Conservation (phyloP, 2,329 filamentous ascomycete species). For the Cercospora sp. region DNA sequence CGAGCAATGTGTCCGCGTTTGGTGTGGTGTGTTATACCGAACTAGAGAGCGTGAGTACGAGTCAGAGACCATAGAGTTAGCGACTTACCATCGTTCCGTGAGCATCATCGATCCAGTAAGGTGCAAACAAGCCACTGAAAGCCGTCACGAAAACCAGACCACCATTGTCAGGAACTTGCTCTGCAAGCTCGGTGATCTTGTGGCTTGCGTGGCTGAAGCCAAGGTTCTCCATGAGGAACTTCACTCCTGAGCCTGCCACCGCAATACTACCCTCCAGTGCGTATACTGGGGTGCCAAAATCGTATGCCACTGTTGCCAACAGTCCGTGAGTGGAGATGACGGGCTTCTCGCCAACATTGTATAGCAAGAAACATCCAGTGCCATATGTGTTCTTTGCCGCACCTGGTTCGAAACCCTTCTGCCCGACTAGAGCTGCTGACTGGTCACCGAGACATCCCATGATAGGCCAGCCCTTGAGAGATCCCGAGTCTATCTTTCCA, state of each 20-base stretch:
- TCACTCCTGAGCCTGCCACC: slow-evolving; percentile 76
- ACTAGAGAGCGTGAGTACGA: slow-evolving; percentile 15
- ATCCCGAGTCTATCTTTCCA: slow-evolving; percentile 65
- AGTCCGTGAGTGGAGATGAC: slow-evolving; percentile 83
- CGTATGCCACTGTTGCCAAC: slow-evolving; percentile 82
- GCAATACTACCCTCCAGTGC: slow-evolving; percentile 80
- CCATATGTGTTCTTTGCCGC: slow-evolving; percentile 90
- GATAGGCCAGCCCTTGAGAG: slow-evolving; percentile 69
- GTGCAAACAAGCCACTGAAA: slow-evolving; percentile 86
- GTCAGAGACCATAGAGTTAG: too few relatives aligned
- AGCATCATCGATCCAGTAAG: slow-evolving; percentile 93
- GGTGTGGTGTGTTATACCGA: slow-evolving; percentile 62
- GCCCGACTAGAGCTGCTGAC: slow-evolving; percentile 77
- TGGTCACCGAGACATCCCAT: slow-evolving; percentile 87
- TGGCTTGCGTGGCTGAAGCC: slow-evolving; percentile 64
- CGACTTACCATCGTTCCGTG: slow-evolving; percentile 67
- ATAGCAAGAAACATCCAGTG: slow-evolving; percentile 84
- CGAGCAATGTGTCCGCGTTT: slow-evolving; percentile 83
- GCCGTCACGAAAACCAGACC: slow-evolving; percentile 85
- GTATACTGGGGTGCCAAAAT: slow-evolving; percentile 73
- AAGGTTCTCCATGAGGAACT: slow-evolving; percentile 68
- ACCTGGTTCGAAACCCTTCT: slow-evolving; percentile 71
- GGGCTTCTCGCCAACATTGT: slow-evolving; percentile 82
- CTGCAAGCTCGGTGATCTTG: slow-evolving; percentile 65
- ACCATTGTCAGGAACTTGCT: slow-evolving; percentile 71